Evolutionary conservation across 225 moss, liverwort and hornwort species (phyloP).

Genomic region (Antitrichia curtipendula): DNA sequence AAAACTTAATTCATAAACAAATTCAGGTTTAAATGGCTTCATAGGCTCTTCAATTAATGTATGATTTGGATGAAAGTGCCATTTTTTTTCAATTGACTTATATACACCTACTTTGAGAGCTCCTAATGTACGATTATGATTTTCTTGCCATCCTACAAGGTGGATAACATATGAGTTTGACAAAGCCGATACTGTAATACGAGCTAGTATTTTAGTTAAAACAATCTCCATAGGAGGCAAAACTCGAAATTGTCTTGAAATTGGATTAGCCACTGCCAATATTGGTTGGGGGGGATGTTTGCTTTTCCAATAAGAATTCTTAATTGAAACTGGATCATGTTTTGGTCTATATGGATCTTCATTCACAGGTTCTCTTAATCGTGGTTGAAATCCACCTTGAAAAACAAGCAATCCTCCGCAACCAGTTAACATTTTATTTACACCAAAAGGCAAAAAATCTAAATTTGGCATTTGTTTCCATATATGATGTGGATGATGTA

Average conservation of each 20-base stretch:
- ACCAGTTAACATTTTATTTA: slow-evolving; percentile 12
- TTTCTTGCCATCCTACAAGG: slow-evolving; percentile 34
- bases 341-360: background rate
- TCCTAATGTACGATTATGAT: background rate
- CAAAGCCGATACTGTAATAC: background rate
- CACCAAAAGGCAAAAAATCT: slow-evolving; percentile 11
- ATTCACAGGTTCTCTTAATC: background rate
- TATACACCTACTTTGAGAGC: slow-evolving; percentile 8
- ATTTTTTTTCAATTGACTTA: slow-evolving; percentile 8
- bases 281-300: slow-evolving; percentile 10
- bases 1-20: background rate
- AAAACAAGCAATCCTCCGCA: slow-evolving; percentile 24
- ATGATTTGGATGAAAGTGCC: slow-evolving; percentile 22
- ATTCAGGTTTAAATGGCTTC: slow-evolving; percentile 7
- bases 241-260: slow-evolving; percentile 3
- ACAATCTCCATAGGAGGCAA: slow-evolving; percentile 15
- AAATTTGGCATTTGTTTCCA: slow-evolving; percentile 27
- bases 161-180: slow-evolving; percentile 18
- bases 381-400: slow-evolving; percentile 14
- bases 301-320: background rate
- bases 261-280: slow-evolving; percentile 19
- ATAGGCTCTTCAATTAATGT: background rate
- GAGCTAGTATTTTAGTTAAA: slow-evolving; percentile 6
- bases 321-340: background rate
- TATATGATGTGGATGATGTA: slow-evolving; percentile 12